phyloP scores from a whole-genome alignment of 805 yeast genomes.

The Saturnispora quitensis region DNA sequence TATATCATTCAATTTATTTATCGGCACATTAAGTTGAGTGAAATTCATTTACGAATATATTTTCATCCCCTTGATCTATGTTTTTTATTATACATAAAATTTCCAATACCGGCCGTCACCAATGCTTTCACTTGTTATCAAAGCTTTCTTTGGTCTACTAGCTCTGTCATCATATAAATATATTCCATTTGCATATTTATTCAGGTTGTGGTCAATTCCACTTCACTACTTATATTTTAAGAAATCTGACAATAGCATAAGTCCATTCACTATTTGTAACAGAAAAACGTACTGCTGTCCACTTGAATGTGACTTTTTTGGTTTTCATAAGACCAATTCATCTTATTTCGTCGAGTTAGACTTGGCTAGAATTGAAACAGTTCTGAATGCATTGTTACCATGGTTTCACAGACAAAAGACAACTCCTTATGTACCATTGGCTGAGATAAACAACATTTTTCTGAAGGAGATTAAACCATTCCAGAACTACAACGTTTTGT shows the following conservation, averaged over 20 bases:
- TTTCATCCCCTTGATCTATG: neutral
- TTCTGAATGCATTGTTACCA: slow-evolving; percentile 41
- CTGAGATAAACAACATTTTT: slow-evolving; percentile 58
- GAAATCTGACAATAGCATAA: neutral
- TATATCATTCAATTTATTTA: too few species aligned
- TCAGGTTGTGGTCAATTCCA: slow-evolving; percentile 28
- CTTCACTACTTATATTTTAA: neutral
- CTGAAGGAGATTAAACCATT: slow-evolving; percentile 67
- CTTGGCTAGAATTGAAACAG: slow-evolving; percentile 57
- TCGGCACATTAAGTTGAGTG: too few species aligned
- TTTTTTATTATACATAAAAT: neutral
- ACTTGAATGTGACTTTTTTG: slow-evolving; percentile 74
- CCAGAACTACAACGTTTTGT: slow-evolving; percentile 43
- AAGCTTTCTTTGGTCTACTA: slow-evolving; percentile 1
- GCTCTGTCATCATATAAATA: slow-evolving; percentile 42
- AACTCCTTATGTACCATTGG: slow-evolving; percentile 67
- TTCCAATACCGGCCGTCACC: neutral
- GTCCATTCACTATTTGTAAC: slow-evolving; percentile 8
- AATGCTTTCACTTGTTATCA: neutral
- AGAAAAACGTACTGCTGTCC: slow-evolving; percentile 41
- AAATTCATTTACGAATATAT: neutral
- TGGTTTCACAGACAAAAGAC: slow-evolving; percentile 19
- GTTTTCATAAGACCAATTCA: slow-evolving; percentile 75
- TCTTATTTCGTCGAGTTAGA: slow-evolving; percentile 80
- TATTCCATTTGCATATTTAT: slow-evolving; percentile 56